phyloP scores from a whole-genome alignment of 106 monocot species.

The Dendrobium catenatum region DNA sequence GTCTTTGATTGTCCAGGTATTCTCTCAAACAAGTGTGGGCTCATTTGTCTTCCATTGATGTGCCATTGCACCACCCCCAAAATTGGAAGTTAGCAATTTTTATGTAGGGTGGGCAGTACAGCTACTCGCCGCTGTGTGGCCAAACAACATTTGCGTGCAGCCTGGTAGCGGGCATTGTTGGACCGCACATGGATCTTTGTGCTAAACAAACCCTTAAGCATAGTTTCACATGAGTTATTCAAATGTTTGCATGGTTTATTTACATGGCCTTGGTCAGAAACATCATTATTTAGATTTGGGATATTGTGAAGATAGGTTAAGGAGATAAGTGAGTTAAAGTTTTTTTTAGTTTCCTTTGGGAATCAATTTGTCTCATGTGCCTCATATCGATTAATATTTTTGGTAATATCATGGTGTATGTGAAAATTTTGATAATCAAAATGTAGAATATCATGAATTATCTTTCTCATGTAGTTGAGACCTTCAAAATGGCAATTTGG shows the following conservation, averaged over 20 bases:
- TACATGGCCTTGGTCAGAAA: background rate
- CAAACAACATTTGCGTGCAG: no score
- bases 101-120: background rate
- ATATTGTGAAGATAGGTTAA: background rate
- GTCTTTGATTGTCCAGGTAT: slow-evolving; percentile 98
- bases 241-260: background rate
- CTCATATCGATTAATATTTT: background rate
- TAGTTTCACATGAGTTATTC: background rate
- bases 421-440: background rate
- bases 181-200: no score
- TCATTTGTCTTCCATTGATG: background rate
- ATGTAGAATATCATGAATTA: background rate
- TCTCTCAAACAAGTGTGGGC: background rate
- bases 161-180: no score
- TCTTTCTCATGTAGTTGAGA: background rate
- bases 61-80: background rate
- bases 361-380: background rate
- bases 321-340: background rate
- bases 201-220: no score
- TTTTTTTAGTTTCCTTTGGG: background rate
- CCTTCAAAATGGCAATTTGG: background rate
- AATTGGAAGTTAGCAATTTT: background rate
- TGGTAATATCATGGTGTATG: background rate
- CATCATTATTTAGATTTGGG: background rate
- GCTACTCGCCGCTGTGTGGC: no score